A percentile compares a stretch with the other conserved stretches of the same genome.
phyloP scores from a whole-genome alignment of 2,329 filamentous ascomycete genomes.

The Chalara sp. region DNA sequence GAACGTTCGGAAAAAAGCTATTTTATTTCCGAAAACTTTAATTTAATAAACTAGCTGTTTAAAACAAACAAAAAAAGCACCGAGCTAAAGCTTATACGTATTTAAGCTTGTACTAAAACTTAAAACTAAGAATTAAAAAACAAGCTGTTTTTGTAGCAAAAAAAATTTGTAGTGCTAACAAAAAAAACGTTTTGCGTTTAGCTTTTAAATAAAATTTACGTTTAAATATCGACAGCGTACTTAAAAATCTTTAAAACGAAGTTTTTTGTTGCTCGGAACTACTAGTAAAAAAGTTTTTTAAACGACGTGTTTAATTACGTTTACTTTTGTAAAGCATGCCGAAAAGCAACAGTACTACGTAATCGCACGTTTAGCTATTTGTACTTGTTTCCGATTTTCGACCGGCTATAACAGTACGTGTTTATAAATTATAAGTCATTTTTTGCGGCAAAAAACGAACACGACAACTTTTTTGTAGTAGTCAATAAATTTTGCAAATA shows the following conservation, averaged over 20 bases:
- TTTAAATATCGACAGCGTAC: not conserved
- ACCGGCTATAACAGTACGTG: too few species aligned
- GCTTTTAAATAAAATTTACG: not conserved
- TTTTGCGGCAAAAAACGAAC: not conserved
- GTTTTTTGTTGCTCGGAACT: not conserved
- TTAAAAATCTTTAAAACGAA: not conserved
- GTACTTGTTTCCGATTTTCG: too few species aligned
- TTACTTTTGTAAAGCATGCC: not conserved
- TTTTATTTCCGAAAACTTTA: not conserved
- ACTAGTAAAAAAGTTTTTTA: not conserved
- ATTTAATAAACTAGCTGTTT: not conserved
- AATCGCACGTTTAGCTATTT: not conserved
- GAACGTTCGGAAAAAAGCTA: not conserved
- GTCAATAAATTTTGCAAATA: not conserved
- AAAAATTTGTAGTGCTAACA: too few species aligned
- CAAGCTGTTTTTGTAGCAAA: not conserved
- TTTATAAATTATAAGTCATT: too few species aligned
- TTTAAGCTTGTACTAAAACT: too few species aligned
- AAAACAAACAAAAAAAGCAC: not conserved
- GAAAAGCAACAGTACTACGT: not conserved
- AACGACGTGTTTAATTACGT: not conserved
- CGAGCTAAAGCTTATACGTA: not conserved
- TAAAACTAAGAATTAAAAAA: not conserved
- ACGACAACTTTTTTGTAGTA: not conserved
- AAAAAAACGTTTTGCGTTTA: not conserved